Base-by-base conservation (phyloP, 2,329 filamentous ascomycete genomes). In the Curvularia lunata region DNA sequence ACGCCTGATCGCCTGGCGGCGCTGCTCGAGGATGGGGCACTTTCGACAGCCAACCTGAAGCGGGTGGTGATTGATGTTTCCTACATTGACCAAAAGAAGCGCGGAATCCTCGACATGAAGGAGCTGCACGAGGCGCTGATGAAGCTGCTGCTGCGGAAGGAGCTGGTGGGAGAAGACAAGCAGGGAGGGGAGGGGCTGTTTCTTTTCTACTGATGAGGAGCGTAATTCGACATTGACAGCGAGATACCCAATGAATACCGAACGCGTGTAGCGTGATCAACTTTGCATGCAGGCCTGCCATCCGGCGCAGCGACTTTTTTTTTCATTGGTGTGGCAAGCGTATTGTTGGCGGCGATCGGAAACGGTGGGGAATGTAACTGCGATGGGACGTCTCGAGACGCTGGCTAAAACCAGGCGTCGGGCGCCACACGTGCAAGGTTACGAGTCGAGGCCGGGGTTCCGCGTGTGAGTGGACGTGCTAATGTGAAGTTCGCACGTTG, bases 101-200 rank as follows among this genome's bases (percentile, higher is more conserved):
- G 93, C 46, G 92, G 92, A 0, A 86, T 99, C 63, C 86, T 97
- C 76, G 95, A 98, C 72, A 97, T 98, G 91, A 92, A 91, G 76
- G 95, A 99, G 60, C 91, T 91, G 0, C 89, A 93, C 80, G 83
- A 92, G 70, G 91, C 92, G 6, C 83, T 98, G 47, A 85, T 91
- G 45, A 85, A 86, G 60, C 86, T 96, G 73, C 80, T 99, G 49
- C 85, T 88, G 32, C 83, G 87, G 54, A 80, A 85, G 16, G 88
- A 91, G 68, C 84, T 97, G 66, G 89, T 73, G n/a, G 70, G 68
- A 2, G 69, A 70, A 19, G 67, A 63, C 37, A 69, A 70, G 50
- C 61, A 71, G 23, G 68, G 58, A 13, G 70, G 68, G 8, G 64
- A 70, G 19, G 65, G 63, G 21, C 49, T 75, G 41, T 73, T 76